A percentile compares a stretch with the other conserved stretches of the same genome.
These are phyloP conservation scores for Chimonanthus salicifolius DNA, from an alignment of 164 flowering plant species.

Conservation along the genomic window DNA sequence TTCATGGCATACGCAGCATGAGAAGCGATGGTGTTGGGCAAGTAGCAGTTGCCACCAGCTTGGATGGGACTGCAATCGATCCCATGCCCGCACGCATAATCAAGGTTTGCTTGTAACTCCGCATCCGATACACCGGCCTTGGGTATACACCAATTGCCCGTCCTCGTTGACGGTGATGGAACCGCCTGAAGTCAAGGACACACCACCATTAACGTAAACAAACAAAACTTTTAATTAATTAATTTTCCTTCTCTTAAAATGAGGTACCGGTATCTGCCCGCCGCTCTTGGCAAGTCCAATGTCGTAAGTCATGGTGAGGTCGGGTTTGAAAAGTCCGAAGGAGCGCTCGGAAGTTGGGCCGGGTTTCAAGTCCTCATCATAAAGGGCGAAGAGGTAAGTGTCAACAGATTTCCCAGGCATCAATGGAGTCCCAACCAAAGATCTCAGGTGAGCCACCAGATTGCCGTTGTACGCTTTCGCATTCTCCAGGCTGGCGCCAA, in stretches of 20 bases:
- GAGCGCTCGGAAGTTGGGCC: slow-evolving; percentile 75
- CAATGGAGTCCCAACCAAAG: slow-evolving; percentile 86
- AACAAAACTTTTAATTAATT: no score
- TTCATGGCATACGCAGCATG: slow-evolving; percentile 90
- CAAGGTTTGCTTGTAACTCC: slow-evolving; percentile 61
- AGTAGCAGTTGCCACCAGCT: slow-evolving; percentile 70
- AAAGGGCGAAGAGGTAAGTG: slow-evolving; percentile 82
- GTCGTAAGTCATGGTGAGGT: slow-evolving; percentile 71
- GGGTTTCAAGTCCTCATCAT: slow-evolving; percentile 85
- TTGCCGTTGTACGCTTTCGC: slow-evolving; percentile 93
- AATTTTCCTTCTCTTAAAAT: no score
- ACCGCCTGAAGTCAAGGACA: not conserved
- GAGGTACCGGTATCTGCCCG: slow-evolving; percentile 33
- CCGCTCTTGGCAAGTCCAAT: slow-evolving; percentile 54
- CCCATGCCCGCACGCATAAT: slow-evolving; percentile 68
- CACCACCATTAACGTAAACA: not conserved
- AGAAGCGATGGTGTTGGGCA: slow-evolving; percentile 58
- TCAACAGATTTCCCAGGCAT: slow-evolving; percentile 91
- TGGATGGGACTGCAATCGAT: slow-evolving; percentile 64
- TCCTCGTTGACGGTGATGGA: slow-evolving; percentile 28
- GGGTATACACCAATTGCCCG: slow-evolving; percentile 63
- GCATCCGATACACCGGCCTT: slow-evolving; percentile 51
- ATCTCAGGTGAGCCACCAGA: slow-evolving; percentile 68
- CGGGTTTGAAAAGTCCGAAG: slow-evolving; percentile 81
- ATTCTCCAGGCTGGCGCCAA: slow-evolving; percentile 70